Evolutionary conservation across 139 green algal species (phyloP).

Genomic region (Coelastrella sp.): DNA sequence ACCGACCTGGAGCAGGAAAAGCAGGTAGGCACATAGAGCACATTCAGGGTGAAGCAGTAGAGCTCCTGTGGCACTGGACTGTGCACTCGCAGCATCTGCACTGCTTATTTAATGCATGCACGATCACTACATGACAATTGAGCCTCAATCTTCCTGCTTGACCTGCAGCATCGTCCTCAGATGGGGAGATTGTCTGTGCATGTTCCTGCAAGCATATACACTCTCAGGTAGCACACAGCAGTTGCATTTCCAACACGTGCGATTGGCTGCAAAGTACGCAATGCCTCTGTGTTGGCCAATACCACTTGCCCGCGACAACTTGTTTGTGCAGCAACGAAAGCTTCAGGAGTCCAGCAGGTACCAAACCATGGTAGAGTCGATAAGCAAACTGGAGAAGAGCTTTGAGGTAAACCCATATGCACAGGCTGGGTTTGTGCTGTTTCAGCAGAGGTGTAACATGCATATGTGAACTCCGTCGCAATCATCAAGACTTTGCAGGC

Average conservation of each 20-base stretch:
- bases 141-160: no score
- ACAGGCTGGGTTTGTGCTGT: background rate
- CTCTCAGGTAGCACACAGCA: background rate
- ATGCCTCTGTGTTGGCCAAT: background rate
- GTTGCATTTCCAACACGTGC: background rate
- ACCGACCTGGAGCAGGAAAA: slow-evolving; percentile 85
- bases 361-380: slow-evolving; percentile 67
- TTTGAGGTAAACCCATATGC: slow-evolving; percentile 65
- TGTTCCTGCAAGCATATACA: no score
- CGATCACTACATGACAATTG: no score
- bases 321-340: slow-evolving; percentile 63
- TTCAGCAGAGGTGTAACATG: no score
- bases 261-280: no score
- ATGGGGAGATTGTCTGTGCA: no score
- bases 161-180: no score
- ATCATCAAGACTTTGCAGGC: no score
- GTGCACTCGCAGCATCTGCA: background rate
- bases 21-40: slow-evolving; percentile 53
- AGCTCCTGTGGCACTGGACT: background rate
- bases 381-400: slow-evolving; percentile 76
- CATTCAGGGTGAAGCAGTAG: background rate
- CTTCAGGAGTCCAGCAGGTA: slow-evolving; percentile 66
- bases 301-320: background rate
- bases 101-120: background rate
- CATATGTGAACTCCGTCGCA: no score